Base-by-base conservation (phyloP, 2,329 filamentous ascomycete species). In the Rasamsonia emersonii region DNA sequence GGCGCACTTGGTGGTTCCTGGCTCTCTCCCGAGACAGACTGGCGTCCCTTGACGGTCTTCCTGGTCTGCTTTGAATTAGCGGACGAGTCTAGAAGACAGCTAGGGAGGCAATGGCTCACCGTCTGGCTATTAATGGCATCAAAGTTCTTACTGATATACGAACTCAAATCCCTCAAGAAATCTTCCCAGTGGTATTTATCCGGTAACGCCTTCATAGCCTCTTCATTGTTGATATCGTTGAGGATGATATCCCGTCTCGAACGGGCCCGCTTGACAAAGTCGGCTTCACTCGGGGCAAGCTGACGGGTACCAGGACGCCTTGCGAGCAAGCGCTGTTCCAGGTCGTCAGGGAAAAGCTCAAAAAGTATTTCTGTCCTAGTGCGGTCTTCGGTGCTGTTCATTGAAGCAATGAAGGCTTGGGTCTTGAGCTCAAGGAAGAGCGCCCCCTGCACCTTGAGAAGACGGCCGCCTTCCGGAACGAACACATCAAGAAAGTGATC, bases 381-480 rank as follows among this genome's bases (percentile, higher is more conserved):
- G 17, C 65, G 67, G 32, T 75, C 68, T 33, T 75, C 68, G 24
- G 67, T 68, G 44, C 68, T 71, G 41, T 72, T 68, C 46, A 76
- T 62, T 3, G 72, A 71, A 3, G 73, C 74, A 35, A 80, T 74
- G 45, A 77, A 80, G 9, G 75, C 74, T 49, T 80, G 77, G 2
- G 77, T 79, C 54, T 81, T 81, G 11, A 81, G 56, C 39, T 79
- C 75, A 9, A 80, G 62, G 42, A 71, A 77, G 16, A 81, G 58
- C 9, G 70, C 66, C 2, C 71, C 73, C 44, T 78, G 74, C 38
- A 69, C 71, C 43, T 76, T 75, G 13, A 75, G 54, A 14, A 81
- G 50, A 8, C 71, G 63, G 21, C 65, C 67, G 15, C 73, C 71
- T 33, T 75, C 67, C 1, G 73, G 70, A 6, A 78, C 71, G 47